Evolutionary conservation across 192 early-diverging fungal species (phyloP), one percentile per base, ranked within the genome.

Genomic region (Diversispora eburnea): DNA sequence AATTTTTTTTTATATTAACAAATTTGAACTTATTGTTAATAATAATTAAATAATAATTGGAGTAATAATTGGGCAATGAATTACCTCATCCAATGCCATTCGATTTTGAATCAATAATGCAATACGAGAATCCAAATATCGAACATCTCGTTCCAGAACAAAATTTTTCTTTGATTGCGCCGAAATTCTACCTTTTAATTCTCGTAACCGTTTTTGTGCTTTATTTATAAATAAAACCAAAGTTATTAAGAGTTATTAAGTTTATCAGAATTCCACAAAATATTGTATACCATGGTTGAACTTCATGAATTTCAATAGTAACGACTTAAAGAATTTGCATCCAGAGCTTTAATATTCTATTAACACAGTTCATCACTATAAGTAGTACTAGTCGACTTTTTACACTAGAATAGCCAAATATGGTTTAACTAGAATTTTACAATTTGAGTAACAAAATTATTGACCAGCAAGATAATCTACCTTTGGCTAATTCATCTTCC

Each of bases 81-180:
- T 55, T 84, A 93, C 91, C 81, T 95, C 95, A 45, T 92, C 92
- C 54, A 95, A 82, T 2, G 93, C 93, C 91, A 95, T 97, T 65
- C 94, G 86, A 77, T 94, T 95, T 80, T 94, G 93, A 81, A 97
- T 94, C 66, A 97, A 79, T 45, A 97, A 81, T 0, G 93, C 95
- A 75, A 97, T 97, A 22, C 95, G 84, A 61, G 88, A 89, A 84
- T 97, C 95, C 12, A 97, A 82, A 73, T 94, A 95, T 52, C 95
- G 88, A 54, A 95, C 94, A 82, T 97, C 95, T 61, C 93, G 84
- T 75, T 97, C 95, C 8, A 95, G 86, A 73, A 94, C 80, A 85
- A 97, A 97, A 84, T 97, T 97, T 77, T 91, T 94, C 80, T 97
- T 97, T 12, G 93, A 95, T 79, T 97, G 95, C 17, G 89, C 79